Evolutionary conservation across 225 moss, liverwort and hornwort species (phyloP).

Genomic region (Takakia lepidozioides): DNA sequence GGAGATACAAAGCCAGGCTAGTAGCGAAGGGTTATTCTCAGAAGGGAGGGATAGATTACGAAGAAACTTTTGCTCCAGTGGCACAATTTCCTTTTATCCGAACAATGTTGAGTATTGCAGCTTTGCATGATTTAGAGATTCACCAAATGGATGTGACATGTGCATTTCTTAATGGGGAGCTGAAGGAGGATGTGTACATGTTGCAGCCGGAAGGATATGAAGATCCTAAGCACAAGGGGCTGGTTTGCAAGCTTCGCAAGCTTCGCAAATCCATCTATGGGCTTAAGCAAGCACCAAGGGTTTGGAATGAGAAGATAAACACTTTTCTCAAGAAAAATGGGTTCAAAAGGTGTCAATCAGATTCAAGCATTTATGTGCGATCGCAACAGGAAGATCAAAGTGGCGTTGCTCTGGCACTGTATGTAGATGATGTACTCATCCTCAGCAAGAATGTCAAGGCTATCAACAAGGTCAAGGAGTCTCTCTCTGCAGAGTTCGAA

Average conservation of each 20-base stretch:
- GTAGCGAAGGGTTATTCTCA: background rate
- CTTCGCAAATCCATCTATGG: background rate
- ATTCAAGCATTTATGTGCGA: background rate
- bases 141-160: background rate
- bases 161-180: background rate
- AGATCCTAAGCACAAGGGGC: too few relatives aligned
- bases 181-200: background rate
- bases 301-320: background rate
- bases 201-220: background rate
- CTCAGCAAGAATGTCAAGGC: background rate
- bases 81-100: background rate
- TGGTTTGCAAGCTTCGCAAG: background rate
- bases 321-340: background rate
- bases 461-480: background rate
- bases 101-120: background rate
- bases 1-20: too few relatives aligned
- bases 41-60: background rate
- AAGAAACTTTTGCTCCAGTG: background rate
- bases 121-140: background rate
- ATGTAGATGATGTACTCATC: background rate
- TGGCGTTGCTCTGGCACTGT: background rate
- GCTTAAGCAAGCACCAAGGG: background rate
- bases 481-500: background rate
- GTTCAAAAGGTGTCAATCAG: background rate
- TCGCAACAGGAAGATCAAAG: background rate